Evolutionary conservation across 768 basidiomycete species (phyloP).

Genomic region (Tulasnella sp.): DNA sequence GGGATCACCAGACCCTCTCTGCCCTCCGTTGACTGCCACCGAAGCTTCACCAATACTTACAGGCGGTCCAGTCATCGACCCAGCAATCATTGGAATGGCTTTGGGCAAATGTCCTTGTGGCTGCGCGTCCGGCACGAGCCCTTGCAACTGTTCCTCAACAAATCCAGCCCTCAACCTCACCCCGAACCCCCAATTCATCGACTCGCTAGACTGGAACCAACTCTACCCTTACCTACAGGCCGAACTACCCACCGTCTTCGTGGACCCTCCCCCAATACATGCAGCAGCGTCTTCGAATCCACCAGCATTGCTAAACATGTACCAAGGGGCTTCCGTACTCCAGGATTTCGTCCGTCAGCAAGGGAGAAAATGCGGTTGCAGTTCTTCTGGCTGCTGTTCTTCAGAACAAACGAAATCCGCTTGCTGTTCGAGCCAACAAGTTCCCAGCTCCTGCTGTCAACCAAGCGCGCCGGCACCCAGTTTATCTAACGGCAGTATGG

Average conservation of each 20-base stretch:
- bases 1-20: not conserved
- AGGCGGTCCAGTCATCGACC: conserved; percentile 5
- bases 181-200: not conserved
- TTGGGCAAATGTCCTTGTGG: conserved; percentile 17
- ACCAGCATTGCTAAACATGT: not conserved
- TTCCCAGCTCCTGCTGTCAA: not conserved
- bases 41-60: not conserved
- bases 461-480: not conserved
- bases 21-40: not conserved
- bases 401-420: not conserved
- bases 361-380: not conserved
- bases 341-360: not conserved
- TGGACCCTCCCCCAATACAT: conserved; percentile 6
- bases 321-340: not conserved
- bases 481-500: not conserved
- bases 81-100: conserved; percentile 14
- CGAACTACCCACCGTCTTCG: conserved; percentile 15
- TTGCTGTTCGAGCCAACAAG: not conserved
- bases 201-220: conserved; percentile 13
- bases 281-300: not conserved
- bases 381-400: not conserved
- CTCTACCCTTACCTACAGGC: conserved; percentile 17
- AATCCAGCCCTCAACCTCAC: not conserved
- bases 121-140: conserved; percentile 3
- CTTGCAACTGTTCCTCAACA: conserved; percentile 7